Base-by-base conservation (phyloP, 805 yeast species). In the Vanderwaltozyma polyspora region DNA sequence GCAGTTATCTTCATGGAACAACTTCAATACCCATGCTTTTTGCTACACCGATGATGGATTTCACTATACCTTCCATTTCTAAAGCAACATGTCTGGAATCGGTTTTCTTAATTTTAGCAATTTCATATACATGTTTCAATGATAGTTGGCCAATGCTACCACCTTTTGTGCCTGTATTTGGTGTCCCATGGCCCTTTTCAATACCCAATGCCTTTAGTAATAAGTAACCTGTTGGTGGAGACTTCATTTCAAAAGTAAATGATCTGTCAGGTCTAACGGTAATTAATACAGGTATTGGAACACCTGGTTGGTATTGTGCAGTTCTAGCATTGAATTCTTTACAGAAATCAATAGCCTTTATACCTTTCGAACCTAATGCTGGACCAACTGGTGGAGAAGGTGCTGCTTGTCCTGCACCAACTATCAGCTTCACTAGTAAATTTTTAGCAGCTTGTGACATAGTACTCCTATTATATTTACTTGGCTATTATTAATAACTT, bases 301-400 rank as follows among this genome's bases (percentile, higher is more conserved):
- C 74, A 29, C 94, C 96, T 12, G 93, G 85, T 34, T 71, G 71
- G 53, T 74, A 80, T 44, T 77, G 76, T 6, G 95, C 94, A 10
- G 97, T 86, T 59, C 95, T 77, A 18, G 98, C 98, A 57, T 91
- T 91, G 68, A 91, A 91, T 57, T 91, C 97, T 60, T 91, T 91
- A 64, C 97, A 89, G 52, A 91, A 91, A 60, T 91, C 98, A 52
- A 91, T 91, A 43, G 97, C 97, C 57, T 91, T 91, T 31, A 91
- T 94, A 67, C 98, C 98, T 59, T 89, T 89, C 39, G 97, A 89
- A 46, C 98, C 98, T 32, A 91, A 67, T 0, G 97, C 98, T 30
- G 98, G 98, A 45, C 98, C 98, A 19, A 91, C 97, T 6, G 98
- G 98, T 19, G 98, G 98, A 2, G 95, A 79, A 28, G 98, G 97